phyloP scores from a whole-genome alignment of 345 rosid species.

The Murraya koenigii region DNA sequence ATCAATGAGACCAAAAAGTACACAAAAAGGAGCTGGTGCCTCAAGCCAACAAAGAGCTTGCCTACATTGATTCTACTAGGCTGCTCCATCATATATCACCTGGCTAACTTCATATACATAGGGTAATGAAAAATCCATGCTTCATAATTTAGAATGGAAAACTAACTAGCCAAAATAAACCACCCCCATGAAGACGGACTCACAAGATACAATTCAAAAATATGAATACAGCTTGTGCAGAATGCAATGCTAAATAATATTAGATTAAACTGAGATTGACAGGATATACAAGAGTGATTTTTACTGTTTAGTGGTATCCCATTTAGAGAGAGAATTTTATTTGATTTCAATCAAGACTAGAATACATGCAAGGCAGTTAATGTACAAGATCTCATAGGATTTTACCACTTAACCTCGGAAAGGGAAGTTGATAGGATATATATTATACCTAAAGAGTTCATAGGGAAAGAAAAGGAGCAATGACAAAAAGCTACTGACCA shows the following conservation, averaged over 20 bases:
- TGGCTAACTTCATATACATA: constrained; percentile 13
- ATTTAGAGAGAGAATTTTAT: neutral
- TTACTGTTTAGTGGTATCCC: neutral
- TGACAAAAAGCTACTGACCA: constrained; percentile 33
- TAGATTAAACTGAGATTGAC: neutral
- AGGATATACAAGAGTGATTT: neutral
- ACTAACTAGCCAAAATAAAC: no score
- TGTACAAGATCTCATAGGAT: neutral
- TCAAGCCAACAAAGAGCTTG: constrained; percentile 26
- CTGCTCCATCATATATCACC: constrained; percentile 19
- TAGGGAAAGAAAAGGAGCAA: neutral
- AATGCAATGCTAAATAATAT: neutral
- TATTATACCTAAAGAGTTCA: constrained; percentile 1
- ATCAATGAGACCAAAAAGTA: constrained; percentile 23
- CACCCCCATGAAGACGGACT: no score
- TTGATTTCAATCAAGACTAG: neutral
- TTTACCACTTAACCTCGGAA: neutral
- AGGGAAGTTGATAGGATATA: neutral
- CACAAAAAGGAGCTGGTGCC: constrained; percentile 16
- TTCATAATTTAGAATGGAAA: no score
- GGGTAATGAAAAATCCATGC: no score
- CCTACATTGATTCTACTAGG: constrained; percentile 24
- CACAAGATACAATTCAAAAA: neutral
- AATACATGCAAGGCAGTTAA: neutral
- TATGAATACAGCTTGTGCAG: neutral